Evolutionary conservation across 495 filamentous ascomycete species (phyloP).

Genomic region (Stereocaulon alpinum): DNA sequence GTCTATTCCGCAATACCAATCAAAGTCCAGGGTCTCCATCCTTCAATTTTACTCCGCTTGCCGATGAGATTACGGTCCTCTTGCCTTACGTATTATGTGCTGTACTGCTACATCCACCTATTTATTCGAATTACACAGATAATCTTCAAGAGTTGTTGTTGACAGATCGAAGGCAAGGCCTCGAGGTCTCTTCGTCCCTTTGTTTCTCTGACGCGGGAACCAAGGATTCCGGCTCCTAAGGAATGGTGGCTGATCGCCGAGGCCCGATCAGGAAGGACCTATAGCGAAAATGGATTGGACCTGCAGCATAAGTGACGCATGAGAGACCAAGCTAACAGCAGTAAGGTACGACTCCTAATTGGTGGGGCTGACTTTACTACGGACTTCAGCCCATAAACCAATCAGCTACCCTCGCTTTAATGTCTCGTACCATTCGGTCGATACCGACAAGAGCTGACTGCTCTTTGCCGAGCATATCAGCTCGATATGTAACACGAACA

Average conservation of each 20-base stretch:
- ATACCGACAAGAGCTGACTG: not conserved
- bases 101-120: not conserved
- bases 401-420: not conserved
- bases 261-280: not conserved
- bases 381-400: not conserved
- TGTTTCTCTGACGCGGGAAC: not conserved
- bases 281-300: not conserved
- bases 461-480: not conserved
- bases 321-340: not conserved
- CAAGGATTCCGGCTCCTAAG: not conserved
- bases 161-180: not conserved
- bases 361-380: not conserved
- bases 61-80: not conserved
- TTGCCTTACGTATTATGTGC: not conserved
- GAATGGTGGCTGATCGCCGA: slow-evolving; percentile 2
- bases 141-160: not conserved
- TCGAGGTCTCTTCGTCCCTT: not conserved
- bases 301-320: slow-evolving; percentile 2
- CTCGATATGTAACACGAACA: not conserved
- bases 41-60: not conserved
- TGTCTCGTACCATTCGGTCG: not conserved
- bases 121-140: slow-evolving; percentile 1
- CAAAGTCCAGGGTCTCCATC: not conserved
- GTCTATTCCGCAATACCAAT: slow-evolving; percentile 3
- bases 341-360: slow-evolving; percentile 5